A percentile compares a stretch with the other conserved stretches of the same genome.
These are phyloP conservation scores for Logfia minima DNA, from an alignment of 129 eudicot genomes.

Conservation along the genomic window DNA sequence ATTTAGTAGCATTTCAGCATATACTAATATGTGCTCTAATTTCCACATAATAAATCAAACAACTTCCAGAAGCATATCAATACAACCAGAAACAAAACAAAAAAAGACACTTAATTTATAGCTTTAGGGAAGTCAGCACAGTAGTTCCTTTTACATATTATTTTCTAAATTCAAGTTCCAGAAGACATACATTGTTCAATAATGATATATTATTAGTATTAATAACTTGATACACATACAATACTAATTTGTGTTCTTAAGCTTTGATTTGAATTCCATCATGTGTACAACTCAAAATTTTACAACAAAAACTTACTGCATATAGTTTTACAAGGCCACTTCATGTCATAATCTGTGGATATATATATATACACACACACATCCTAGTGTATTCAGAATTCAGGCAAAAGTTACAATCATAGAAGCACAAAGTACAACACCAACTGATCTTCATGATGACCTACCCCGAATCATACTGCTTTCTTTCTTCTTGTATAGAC, in stretches of 20 bases:
- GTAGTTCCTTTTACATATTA: not conserved
- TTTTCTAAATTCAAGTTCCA: too few relatives aligned
- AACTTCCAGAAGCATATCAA: not conserved
- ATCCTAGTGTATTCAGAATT: constrained; percentile 21
- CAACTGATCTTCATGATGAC: not conserved
- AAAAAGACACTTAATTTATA: not conserved
- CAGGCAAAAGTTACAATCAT: constrained; percentile 29
- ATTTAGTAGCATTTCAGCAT: not conserved
- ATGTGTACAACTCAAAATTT: constrained; percentile 26
- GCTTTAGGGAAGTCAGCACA: not conserved
- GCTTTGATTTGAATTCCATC: constrained; percentile 28
- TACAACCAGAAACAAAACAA: not conserved
- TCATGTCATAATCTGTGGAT: constrained; percentile 10
- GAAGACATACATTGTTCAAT: not conserved
- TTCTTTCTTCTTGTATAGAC: constrained; percentile 88
- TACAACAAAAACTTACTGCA: constrained; percentile 22
- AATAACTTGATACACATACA: not conserved
- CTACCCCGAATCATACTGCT: constrained; percentile 44
- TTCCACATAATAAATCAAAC: not conserved
- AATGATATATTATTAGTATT: too few relatives aligned
- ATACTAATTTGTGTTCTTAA: constrained; percentile 8
- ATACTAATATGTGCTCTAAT: not conserved
- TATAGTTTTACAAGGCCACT: constrained; percentile 18
- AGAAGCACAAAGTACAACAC: constrained; percentile 30
- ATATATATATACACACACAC: not conserved